Conservation (phyloP, 2,329 filamentous ascomycete species). For the Xylogone sp. region DNA sequence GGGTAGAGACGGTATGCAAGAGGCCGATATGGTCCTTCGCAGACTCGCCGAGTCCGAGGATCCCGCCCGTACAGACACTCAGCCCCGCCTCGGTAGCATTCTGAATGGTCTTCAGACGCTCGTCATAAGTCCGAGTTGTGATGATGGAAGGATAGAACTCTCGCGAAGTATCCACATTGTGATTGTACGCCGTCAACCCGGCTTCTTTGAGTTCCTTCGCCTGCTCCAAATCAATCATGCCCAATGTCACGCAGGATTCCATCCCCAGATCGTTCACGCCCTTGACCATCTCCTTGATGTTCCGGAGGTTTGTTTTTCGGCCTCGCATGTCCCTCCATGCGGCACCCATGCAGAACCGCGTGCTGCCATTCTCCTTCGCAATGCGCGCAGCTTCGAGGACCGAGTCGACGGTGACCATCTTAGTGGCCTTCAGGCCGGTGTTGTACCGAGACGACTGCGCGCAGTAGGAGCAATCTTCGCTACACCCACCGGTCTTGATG, state of each 20-base stretch:
- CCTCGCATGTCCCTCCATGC: slow-evolving; percentile 94
- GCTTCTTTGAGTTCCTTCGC: slow-evolving; percentile 79
- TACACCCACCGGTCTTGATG: slow-evolving; percentile 92
- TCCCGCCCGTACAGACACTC: slow-evolving; percentile 87
- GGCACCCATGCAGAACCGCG: slow-evolving; percentile 92
- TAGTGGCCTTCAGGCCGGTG: slow-evolving; percentile 73
- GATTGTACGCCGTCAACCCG: slow-evolving; percentile 87
- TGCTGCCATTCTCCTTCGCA: slow-evolving; percentile 80
- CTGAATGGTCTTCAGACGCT: slow-evolving; percentile 73
- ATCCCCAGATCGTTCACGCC: slow-evolving; percentile 79
- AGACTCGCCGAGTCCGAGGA: slow-evolving; percentile 79
- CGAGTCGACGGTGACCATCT: slow-evolving; percentile 73
- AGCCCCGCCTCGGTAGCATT: slow-evolving; percentile 84
- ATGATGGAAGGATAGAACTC: slow-evolving; percentile 88
- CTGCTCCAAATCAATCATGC: slow-evolving; percentile 83
- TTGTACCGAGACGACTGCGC: slow-evolving; percentile 81
- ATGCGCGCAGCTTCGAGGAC: slow-evolving; percentile 74
- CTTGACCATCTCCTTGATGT: slow-evolving; percentile 81
- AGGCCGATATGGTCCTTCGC: slow-evolving; percentile 77
- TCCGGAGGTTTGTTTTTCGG: slow-evolving; percentile 76
- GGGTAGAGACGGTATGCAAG: slow-evolving; percentile 75
- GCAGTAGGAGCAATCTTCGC: slow-evolving; percentile 90
- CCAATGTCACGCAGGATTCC: slow-evolving; percentile 90
- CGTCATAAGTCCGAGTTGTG: slow-evolving; percentile 81
- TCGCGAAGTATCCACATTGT: slow-evolving; percentile 87